Evolutionary conservation across 441 rosid species (phyloP).

Genomic region (Hura crepitans): DNA sequence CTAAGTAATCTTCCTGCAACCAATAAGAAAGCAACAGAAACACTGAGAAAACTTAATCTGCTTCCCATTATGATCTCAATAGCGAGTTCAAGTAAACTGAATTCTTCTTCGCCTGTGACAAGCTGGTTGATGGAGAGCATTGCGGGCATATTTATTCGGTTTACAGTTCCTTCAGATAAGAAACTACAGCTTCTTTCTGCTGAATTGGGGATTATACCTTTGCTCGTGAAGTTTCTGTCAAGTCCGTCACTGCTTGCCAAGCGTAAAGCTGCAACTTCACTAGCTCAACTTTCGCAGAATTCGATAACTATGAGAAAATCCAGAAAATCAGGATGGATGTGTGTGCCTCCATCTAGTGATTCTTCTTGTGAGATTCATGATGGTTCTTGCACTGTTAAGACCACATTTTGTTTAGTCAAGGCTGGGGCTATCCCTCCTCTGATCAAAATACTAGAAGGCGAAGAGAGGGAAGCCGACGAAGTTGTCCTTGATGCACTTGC

Average conservation of each 20-base stretch:
- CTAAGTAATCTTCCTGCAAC: constrained; percentile 44
- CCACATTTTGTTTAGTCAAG: constrained; percentile 58
- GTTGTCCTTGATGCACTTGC: constrained; percentile 46
- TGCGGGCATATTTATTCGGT: constrained; percentile 45
- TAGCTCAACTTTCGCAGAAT: constrained; percentile 60
- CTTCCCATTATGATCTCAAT: constrained; percentile 42
- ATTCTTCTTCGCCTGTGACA: constrained; percentile 18
- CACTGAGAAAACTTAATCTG: constrained; percentile 37
- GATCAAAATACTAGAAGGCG: constrained; percentile 40
- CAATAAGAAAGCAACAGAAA: constrained; percentile 47
- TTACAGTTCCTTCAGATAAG: constrained; percentile 55
- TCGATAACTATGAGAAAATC: constrained; percentile 40
- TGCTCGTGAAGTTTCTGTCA: constrained; percentile 53
- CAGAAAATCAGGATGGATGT: constrained; percentile 42
- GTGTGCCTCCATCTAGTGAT: constrained; percentile 39
- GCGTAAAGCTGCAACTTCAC: constrained; percentile 48
- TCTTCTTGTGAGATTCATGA: constrained; percentile 53
- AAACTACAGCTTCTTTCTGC: constrained; percentile 53
- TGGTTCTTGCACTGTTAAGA: constrained; percentile 45
- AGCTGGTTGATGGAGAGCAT: constrained; percentile 39
- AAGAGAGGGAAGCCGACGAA: constrained; percentile 54
- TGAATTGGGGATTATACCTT: constrained; percentile 48
- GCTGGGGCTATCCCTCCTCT: constrained; percentile 49
- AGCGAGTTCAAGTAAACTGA: constrained; percentile 26
- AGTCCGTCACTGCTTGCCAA: constrained; percentile 39